Evolutionary conservation across 2,329 filamentous ascomycete genomes (phyloP), one percentile per base, ranked within the genome.

Genomic region (Aspergillus eucalypticola): DNA sequence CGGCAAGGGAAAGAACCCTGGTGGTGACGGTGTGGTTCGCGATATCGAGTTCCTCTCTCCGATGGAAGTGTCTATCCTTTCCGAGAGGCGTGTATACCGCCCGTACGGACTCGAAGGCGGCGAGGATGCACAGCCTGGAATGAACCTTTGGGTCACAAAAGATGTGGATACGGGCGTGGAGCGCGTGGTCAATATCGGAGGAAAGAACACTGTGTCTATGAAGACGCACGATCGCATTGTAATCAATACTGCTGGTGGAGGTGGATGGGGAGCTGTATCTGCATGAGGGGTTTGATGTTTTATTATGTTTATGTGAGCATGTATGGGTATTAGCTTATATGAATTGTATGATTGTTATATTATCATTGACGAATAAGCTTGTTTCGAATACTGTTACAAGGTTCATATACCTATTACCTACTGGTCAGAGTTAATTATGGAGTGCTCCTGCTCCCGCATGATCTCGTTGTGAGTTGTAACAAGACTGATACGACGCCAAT

Each of bases 31-130:
- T 15, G 90, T 92, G 0, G 79, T 93, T 0, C 79, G 91, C 0
- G 92, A 96, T 61, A 93, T 96, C 63, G 91, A 96, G 76, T 94
- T 96, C 77, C 82, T 91, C 3, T 87, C 91, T 32, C 89, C 90
- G 0, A 86, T 96, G 32, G 89, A 95, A 75, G 90, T 91, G 13
- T 90, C 86, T 1, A 94, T 96, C 25, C 78, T 96, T 6, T 90
- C 87, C 5, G 91, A 96, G 74, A 75, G 92, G 17, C 79, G 92
- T 29, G 90, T 94, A 0, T 88, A 90, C 64, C 83, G 86, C 55
- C 92, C 92, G 1, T 96, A 93, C 66, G 93, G 94, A 0, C 82
- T 97, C 60, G 88, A 87, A 21, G 94, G 94, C 0, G 94, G 94
- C 3, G 88, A 88, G 59, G 89, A 94, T 62, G 94, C 87, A 0